Percentiles rank a stretch among this genome's conserved stretches.
phyloP scores from a whole-genome alignment of 331 rosid species.

The Quercus lobata region DNA sequence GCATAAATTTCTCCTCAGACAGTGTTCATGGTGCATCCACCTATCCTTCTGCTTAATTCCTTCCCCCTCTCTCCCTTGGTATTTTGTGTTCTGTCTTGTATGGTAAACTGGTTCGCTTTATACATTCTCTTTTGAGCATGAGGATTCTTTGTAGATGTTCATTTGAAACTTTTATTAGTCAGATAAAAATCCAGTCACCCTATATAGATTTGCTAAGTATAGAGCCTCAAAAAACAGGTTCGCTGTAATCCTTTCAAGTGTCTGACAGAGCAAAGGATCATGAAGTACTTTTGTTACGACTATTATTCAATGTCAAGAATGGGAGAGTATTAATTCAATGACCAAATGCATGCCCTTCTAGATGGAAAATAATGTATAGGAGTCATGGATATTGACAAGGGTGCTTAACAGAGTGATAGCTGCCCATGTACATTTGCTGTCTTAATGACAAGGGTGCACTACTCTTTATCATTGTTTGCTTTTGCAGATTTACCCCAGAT shows the following conservation, averaged over 20 bases:
- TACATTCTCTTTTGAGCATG: not conserved
- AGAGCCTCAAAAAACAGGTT: not conserved
- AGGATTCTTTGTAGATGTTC: not conserved
- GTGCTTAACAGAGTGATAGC: not conserved
- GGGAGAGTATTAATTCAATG: not conserved
- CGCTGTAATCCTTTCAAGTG: not conserved
- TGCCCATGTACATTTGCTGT: not conserved
- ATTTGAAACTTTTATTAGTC: not conserved
- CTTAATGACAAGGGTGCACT: constrained; percentile 3
- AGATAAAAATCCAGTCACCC: not conserved
- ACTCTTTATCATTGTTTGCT: too few species aligned
- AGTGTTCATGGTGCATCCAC: too few species aligned
- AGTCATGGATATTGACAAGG: not conserved
- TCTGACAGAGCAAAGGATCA: not conserved
- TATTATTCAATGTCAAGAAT: not conserved
- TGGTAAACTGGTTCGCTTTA: not conserved
- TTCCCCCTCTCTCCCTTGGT: not conserved
- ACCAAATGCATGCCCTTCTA: not conserved
- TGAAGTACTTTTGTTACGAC: not conserved
- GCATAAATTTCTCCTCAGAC: too few species aligned
- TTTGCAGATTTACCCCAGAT: constrained; percentile 74
- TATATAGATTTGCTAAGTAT: not conserved
- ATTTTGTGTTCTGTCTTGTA: not conserved
- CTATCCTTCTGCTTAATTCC: not conserved
- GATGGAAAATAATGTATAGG: not conserved